Evolutionary conservation across 768 basidiomycete species (phyloP).

Genomic region (Kwoniella sp.): DNA sequence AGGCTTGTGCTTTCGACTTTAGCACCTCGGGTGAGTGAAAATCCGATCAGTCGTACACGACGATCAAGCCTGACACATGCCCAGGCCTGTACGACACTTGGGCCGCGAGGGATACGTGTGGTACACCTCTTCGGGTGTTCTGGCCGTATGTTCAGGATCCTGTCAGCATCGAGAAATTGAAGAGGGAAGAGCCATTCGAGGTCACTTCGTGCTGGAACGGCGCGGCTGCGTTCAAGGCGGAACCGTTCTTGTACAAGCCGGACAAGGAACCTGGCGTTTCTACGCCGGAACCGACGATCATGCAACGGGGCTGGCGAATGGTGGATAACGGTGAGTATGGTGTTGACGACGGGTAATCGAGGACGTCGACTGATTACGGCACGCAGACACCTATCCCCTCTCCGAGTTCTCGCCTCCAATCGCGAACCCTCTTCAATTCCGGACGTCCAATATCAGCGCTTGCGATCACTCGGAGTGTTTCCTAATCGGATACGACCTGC

Average conservation of each 20-base stretch:
- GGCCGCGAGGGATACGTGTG: conserved; percentile 23
- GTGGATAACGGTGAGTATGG: conserved; percentile 13
- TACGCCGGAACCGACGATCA: background rate
- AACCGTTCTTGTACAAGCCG: conserved; percentile 19
- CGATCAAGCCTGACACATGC: too few relatives aligned
- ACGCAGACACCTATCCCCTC: background rate
- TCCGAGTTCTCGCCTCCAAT: conserved; percentile 21
- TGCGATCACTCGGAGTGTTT: conserved; percentile 31
- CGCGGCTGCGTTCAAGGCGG: conserved; percentile 28
- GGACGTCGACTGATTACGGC: background rate
- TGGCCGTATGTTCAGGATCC: conserved; percentile 17
- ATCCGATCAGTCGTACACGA: too few relatives aligned
- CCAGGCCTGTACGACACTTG: conserved; percentile 20
- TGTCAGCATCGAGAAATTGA: background rate
- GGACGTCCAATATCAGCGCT: conserved; percentile 20
- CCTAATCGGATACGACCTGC: conserved; percentile 25
- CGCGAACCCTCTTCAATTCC: conserved; percentile 20
- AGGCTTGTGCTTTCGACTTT: conserved; percentile 55
- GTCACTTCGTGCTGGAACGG: conserved; percentile 46
- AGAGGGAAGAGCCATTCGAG: background rate
- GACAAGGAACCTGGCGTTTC: background rate
- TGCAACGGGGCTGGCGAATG: conserved; percentile 28
- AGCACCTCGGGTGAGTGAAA: conserved; percentile 30
- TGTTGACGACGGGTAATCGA: background rate
- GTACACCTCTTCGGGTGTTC: conserved; percentile 24